phyloP scores from a whole-genome alignment of 2,329 filamentous ascomycete species.

The Ophiostoma quercus region DNA sequence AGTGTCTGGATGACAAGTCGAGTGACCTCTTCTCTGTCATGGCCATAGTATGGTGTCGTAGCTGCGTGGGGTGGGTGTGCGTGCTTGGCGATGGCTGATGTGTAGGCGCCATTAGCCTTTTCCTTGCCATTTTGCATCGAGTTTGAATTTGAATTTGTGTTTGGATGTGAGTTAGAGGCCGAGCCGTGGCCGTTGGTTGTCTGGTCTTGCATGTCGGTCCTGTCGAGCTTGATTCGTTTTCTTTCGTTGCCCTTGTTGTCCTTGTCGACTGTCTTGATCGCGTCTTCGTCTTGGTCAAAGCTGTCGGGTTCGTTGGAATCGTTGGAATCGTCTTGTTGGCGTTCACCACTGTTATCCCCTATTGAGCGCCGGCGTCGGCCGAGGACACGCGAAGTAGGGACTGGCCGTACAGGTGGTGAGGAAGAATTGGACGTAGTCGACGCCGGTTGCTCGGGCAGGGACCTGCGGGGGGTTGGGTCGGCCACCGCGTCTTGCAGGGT shows the following conservation, averaged over 20 bases:
- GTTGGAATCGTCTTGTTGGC: conserved; percentile 28
- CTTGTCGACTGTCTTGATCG: background rate
- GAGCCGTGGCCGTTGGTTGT: background rate
- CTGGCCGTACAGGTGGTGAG: background rate
- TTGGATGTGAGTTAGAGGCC: background rate
- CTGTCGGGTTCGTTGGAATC: conserved; percentile 9
- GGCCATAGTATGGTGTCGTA: conserved; percentile 65
- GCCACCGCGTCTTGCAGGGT: conserved; percentile 26
- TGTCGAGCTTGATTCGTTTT: conserved; percentile 12
- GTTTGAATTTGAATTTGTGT: background rate
- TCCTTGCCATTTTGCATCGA: conserved; percentile 32
- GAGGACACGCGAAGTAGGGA: conserved; percentile 39
- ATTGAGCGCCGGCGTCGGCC: conserved; percentile 52
- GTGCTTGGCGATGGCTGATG: background rate
- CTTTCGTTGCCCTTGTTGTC: conserved; percentile 6
- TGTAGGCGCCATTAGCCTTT: background rate
- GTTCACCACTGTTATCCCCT: conserved; percentile 33
- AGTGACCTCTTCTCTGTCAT: conserved; percentile 88
- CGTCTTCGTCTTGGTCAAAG: background rate
- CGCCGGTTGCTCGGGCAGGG: conserved; percentile 25
- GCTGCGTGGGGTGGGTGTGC: background rate
- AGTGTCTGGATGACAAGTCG: conserved; percentile 87
- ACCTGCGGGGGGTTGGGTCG: conserved; percentile 26
- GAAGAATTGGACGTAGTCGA: background rate
- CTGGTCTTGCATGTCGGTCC: background rate